phyloP scores from a whole-genome alignment of 768 basidiomycete species.

The Tulasnella calospora region DNA sequence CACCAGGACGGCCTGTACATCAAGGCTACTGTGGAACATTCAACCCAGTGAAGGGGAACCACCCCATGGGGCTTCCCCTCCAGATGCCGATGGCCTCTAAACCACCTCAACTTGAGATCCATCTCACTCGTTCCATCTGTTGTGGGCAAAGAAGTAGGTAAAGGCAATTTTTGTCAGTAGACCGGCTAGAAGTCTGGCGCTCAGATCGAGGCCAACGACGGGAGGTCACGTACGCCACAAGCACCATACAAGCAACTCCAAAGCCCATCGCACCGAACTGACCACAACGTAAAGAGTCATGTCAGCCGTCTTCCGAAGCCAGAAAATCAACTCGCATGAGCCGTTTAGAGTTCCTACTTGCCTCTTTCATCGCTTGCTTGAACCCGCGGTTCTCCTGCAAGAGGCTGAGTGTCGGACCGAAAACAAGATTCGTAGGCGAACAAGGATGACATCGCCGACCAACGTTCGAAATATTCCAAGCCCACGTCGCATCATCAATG shows the following conservation, averaged over 20 bases:
- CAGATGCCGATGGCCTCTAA: background rate
- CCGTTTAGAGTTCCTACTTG: slow-evolving; percentile 35
- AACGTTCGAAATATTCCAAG: slow-evolving; percentile 10
- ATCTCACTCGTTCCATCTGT: slow-evolving; percentile 72
- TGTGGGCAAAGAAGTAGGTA: slow-evolving; percentile 21
- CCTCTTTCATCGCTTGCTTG: slow-evolving; percentile 87
- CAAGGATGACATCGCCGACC: slow-evolving; percentile 14
- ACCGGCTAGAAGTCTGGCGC: slow-evolving; percentile 11
- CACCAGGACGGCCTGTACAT: background rate
- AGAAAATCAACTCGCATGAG: slow-evolving; percentile 14
- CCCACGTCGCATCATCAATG: background rate
- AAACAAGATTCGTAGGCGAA: slow-evolving; percentile 8
- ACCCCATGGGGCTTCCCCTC: background rate
- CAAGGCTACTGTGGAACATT: slow-evolving; percentile 5
- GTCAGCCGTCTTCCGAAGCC: background rate
- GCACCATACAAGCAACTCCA: slow-evolving; percentile 86
- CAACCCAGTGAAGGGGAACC: background rate
- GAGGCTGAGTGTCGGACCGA: slow-evolving; percentile 46
- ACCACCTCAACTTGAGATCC: slow-evolving; percentile 10
- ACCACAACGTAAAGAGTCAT: slow-evolving; percentile 27
- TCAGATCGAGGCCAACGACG: background rate
- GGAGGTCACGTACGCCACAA: slow-evolving; percentile 69
- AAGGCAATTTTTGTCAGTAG: slow-evolving; percentile 26
- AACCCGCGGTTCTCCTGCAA: slow-evolving; percentile 83
- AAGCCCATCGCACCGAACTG: slow-evolving; percentile 90